These are phyloP conservation scores for Macrolepiota fuliginosa DNA, from an alignment of 768 basidiomycete genomes.

Conservation along the genomic window DNA sequence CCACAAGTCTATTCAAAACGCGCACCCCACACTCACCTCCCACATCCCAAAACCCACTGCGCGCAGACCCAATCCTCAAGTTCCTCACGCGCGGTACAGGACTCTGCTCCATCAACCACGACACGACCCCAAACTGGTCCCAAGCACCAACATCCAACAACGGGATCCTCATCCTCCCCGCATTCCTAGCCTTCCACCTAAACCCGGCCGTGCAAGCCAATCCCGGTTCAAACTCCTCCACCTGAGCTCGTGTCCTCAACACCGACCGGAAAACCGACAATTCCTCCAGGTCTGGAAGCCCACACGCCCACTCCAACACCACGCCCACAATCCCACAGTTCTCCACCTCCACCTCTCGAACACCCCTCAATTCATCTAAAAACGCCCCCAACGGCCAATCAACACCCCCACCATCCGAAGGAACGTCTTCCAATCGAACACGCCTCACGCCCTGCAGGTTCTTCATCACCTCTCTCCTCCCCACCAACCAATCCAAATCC, in stretches of 20 bases:
- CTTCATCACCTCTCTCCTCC: not conserved
- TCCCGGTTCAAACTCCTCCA: not conserved
- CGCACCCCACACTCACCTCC: not conserved
- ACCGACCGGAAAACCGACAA: not conserved
- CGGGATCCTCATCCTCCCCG: not conserved
- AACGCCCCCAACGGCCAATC: not conserved
- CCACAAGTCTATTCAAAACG: not conserved
- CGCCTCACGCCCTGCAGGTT: not conserved
- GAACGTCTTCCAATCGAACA: not conserved
- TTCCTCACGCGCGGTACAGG: not conserved
- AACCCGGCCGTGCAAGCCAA: not conserved
- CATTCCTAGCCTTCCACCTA: not conserved
- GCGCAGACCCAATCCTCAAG: not conserved
- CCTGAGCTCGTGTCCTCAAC: not conserved
- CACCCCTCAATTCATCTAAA: not conserved
- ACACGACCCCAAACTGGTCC: not conserved
- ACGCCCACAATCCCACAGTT: not conserved
- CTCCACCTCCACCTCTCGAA: not conserved
- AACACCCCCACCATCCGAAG: not conserved
- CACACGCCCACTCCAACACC: conserved; percentile 3
- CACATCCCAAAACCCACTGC: not conserved
- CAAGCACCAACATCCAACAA: not conserved
- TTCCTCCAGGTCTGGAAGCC: conserved; percentile 1
- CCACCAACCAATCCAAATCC: not conserved
- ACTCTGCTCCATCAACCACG: not conserved